A percentile compares a stretch with the other conserved stretches of the same genome.
Evolutionary conservation across 805 yeast genomes (phyloP).

Genomic region (Lachancea sp.): DNA sequence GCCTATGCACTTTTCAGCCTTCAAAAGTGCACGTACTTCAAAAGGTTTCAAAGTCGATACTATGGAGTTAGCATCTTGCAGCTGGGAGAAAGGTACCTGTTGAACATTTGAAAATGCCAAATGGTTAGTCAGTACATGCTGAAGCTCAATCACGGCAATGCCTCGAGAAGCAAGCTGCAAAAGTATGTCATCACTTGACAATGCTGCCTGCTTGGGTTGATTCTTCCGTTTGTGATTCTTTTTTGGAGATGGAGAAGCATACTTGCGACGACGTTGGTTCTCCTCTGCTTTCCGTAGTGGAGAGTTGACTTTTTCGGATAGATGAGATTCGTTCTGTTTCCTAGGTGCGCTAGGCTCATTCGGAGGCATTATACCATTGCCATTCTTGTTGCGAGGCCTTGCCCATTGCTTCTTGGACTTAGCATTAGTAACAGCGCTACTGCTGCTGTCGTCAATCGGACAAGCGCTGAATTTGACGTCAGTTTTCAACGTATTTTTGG

Average conservation of each 20-base stretch:
- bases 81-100: conserved; percentile 75
- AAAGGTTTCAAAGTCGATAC: conserved; percentile 42
- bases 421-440: not conserved
- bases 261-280: conserved; percentile 10
- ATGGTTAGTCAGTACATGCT: conserved; percentile 69
- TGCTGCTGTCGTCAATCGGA: too few species aligned
- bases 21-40: conserved; percentile 41
- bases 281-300: not conserved
- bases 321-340: not conserved
- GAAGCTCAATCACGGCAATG: conserved; percentile 44
- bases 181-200: conserved; percentile 28
- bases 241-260: conserved; percentile 11
- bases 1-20: conserved; percentile 61
- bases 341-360: conserved; percentile 6
- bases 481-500: too few species aligned
- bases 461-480: too few species aligned
- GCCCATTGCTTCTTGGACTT: too few species aligned
- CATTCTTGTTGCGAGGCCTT: too few species aligned
- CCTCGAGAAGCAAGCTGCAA: conserved; percentile 23
- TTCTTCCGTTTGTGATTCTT: conserved; percentile 16
- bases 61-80: conserved; percentile 54
- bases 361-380: not conserved
- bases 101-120: conserved; percentile 84
- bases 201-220: conserved; percentile 17
- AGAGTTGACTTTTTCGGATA: not conserved